Conservation (phyloP, 2,329 filamentous ascomycete species). For the Alternaria hordeiaustralica region DNA sequence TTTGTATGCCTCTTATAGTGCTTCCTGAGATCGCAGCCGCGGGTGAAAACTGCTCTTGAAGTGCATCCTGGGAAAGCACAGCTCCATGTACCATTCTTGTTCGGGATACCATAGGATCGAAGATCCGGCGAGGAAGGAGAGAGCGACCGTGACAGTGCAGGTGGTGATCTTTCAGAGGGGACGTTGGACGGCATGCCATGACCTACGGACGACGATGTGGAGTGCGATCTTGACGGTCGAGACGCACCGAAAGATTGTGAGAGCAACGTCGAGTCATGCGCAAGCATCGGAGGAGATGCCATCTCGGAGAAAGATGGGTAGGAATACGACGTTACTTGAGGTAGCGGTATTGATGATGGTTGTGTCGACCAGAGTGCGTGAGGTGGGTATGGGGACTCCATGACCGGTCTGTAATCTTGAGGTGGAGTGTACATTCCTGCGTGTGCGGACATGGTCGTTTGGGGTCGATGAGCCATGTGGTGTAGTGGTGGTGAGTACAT, state of each 20-base stretch:
- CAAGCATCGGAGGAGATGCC: slow-evolving; percentile 29
- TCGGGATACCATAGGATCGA: slow-evolving; percentile 51
- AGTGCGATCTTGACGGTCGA: slow-evolving; percentile 43
- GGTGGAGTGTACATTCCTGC: slow-evolving; percentile 37
- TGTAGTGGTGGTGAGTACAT: slow-evolving; percentile 48
- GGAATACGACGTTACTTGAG: slow-evolving; percentile 43
- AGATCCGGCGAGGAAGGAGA: slow-evolving; percentile 51
- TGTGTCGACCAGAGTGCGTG: slow-evolving; percentile 43
- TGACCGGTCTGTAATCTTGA: slow-evolving; percentile 39
- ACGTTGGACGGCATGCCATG: slow-evolving; percentile 35
- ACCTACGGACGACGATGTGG: slow-evolving; percentile 40
- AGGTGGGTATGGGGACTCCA: slow-evolving; percentile 43
- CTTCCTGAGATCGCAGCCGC: slow-evolving; percentile 67
- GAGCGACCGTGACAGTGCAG: slow-evolving; percentile 45
- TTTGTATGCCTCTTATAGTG: slow-evolving; percentile 69
- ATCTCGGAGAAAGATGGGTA: slow-evolving; percentile 43
- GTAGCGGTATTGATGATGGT: slow-evolving; percentile 33
- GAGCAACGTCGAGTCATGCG: slow-evolving; percentile 33
- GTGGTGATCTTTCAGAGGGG: slow-evolving; percentile 39
- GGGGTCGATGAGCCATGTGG: slow-evolving; percentile 35
- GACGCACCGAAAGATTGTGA: slow-evolving; percentile 27
- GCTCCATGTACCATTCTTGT: slow-evolving; percentile 60
- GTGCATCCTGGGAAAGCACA: slow-evolving; percentile 66
- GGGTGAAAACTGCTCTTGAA: slow-evolving; percentile 64
- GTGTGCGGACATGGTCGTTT: slow-evolving; percentile 31